Evolutionary conservation across 148 eudicot species (phyloP).

Genomic region (Fagopyrum tataricum): DNA sequence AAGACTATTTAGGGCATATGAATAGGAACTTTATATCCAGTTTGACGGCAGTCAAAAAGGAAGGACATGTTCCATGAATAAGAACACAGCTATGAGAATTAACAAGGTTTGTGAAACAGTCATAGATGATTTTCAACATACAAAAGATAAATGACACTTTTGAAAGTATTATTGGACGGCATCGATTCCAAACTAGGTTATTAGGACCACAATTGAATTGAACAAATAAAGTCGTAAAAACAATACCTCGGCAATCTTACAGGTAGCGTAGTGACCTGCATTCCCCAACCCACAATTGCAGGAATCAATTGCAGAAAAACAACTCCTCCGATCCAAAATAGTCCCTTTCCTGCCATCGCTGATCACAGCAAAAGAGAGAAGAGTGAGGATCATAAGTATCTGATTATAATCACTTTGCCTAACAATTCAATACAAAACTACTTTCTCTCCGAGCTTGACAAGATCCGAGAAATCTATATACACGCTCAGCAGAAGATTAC

Average conservation of each 20-base stretch:
- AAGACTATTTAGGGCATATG: not conserved
- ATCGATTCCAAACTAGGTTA: not conserved
- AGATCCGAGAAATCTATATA: not conserved
- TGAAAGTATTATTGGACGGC: not conserved
- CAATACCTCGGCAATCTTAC: slow-evolving; percentile 69
- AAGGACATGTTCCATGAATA: not conserved
- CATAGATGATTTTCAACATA: not conserved
- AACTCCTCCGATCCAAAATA: slow-evolving; percentile 28
- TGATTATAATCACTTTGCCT: not conserved
- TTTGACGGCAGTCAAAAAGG: not conserved
- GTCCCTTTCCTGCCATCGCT: slow-evolving; percentile 27
- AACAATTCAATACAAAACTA: not conserved
- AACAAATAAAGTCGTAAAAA: not conserved
- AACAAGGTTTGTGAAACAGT: not conserved
- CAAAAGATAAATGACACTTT: not conserved
- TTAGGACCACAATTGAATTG: not conserved
- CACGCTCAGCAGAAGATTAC: not conserved
- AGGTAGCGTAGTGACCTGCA: slow-evolving; percentile 62
- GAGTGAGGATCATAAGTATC: not conserved
- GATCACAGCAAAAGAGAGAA: not conserved
- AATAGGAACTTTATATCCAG: not conserved
- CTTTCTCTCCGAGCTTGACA: not conserved
- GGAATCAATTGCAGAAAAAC: slow-evolving; percentile 40
- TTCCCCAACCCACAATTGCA: slow-evolving; percentile 61
- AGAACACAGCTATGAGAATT: not conserved